Base-by-base conservation (phyloP, 495 filamentous ascomycete genomes). In the Stereocaulon alpinum region DNA sequence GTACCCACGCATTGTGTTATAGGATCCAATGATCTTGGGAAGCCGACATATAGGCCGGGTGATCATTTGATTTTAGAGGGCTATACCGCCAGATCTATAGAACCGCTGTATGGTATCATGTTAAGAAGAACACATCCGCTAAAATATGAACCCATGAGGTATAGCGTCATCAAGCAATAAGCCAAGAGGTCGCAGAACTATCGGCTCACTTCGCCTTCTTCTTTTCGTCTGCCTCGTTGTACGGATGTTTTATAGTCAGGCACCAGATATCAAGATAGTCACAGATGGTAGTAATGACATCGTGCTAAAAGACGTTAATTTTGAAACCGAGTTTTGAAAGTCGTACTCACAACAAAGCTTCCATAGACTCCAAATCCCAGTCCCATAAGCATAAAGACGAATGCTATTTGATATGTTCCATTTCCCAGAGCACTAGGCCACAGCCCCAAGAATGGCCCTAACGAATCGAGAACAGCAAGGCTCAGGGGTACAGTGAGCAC, bases 221-320 rank as follows among this genome's bases (percentile, higher is more conserved):
- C 30, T 64, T 58, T 42, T 70, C 67, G 20, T 63, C 57, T 18
- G 51, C 54, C 29, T 64, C 60, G 6, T 66, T 49, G 49, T 72
- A 72, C 4, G 77, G 77, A 69, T 91, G 85, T 78, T 98, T 98
- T 71, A 98, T 98, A 0, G 87, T 95, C 71, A 97, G 76, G 67
- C 93, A 98, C 88, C 89, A 96, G 66, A 98, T 98, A 70, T 98
- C 93, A 57, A 96, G 77, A 70, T 95, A 94, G 67, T 97, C 93
- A 69, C 93, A 98, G 66, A 98, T 98, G 27, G 90, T 92, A 12
- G 90, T 88, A 62, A 97, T 94, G 34, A 97, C 89, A 70, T 96
- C 93, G 48, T 87, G 73, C 80, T 84, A 57, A 15, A 52, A 7
- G 18, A 32, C 45, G 32, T 7, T 48, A 43, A 6, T 15, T 17